Base-by-base conservation (phyloP, 495 filamentous ascomycete genomes). In the Schizothecium vesticola region DNA sequence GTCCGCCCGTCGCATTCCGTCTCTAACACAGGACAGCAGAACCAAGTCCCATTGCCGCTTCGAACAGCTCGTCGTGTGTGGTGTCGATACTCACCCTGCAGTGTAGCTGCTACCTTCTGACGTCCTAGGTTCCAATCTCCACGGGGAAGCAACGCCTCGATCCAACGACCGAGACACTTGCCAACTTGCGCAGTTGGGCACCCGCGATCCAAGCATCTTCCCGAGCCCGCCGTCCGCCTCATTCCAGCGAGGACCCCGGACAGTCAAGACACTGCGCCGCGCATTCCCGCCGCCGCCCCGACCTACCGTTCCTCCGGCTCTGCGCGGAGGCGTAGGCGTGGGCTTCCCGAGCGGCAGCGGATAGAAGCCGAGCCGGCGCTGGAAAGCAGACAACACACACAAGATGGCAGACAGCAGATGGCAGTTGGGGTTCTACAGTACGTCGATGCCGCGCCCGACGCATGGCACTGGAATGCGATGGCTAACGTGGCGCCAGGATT, bases 401-500 rank as follows among this genome's bases (percentile, higher is more conserved):
- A 66, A 66, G 65, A 66, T 66, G 65, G 65, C 65, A 43, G 33
- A 56, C 33, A 43, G 22, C 21, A 59, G 56, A 56, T 43, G 16
- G 51, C 31, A 24, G 55, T 21, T 65, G 22, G 62, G 59, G 36
- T 65, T 66, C 56, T 66, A 66, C 57, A 36, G 65, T 66, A 66
- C 22, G 65, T 60, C 25, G 1, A 28, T 6, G 16, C 24, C 33
- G 2, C 13, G 13, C 13, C 60, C n/a, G 21, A 33, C 59, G 19
- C 60, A 36, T 62, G 25, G 65, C 51, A 24, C 25, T 21, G 33
- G 66, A 59, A 31, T 29, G 16, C 59, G 11, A 28, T 9, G 25
- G 22, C n/a, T 56, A 9, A 66, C 22, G 23, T 36, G 24, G 51
- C 58, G 11, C 26, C 72, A 97, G 93, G 92, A 73, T 87, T 94